Base-by-base conservation (phyloP, 352 stramenopile species). In the Pythium dissotocum region DNA sequence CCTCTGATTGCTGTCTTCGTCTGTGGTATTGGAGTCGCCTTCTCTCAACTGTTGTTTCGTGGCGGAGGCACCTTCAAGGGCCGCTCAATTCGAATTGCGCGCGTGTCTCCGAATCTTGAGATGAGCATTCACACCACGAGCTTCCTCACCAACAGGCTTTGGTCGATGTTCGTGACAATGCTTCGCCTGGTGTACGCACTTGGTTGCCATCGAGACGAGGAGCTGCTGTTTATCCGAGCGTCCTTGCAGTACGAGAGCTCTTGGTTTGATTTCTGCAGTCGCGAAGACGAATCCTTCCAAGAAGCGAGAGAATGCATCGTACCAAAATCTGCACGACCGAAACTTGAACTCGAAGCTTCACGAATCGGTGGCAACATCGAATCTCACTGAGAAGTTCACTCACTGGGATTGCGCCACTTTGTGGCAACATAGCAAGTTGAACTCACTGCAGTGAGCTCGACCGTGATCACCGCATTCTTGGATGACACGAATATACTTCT, bases 161-260 rank as follows among this genome's bases (percentile, higher is more conserved):
- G 30, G 21, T 58, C 59, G 14, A 44, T 65, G 21, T 48, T 58
- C 8, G 14, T 65, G 5, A 58, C n/a, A 44, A 49, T 48, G 14
- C 30, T 56, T 40, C 48, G 59, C 16, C 48, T 65, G 9, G 44
- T 65, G 30, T 58, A 58, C 38, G 59, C 42, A 7, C 33, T 65
- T 24, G 32, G 28, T 10, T 65, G 16, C 2, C 28, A 46, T 24
- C 59, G 24, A 33, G 46, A 46, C 32, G 33, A 65, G 10, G 44
- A 65, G 48, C 3, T 65, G 44, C 28, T 65, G 44, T 40, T 58
- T 6, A 56, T 65, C 32, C 30, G 38, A 32, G 59, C 7, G 8
- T 58, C 28, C 26, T 40, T 58, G 26, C 8, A 33, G 52, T 58
- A 58, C 52, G 26, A 42, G 6, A 58, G 52, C 21, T 32, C n/a